These are phyloP conservation scores for Cordyceps fumosorosea DNA, from an alignment of 2,329 filamentous ascomycete species.

Conservation along the genomic window DNA sequence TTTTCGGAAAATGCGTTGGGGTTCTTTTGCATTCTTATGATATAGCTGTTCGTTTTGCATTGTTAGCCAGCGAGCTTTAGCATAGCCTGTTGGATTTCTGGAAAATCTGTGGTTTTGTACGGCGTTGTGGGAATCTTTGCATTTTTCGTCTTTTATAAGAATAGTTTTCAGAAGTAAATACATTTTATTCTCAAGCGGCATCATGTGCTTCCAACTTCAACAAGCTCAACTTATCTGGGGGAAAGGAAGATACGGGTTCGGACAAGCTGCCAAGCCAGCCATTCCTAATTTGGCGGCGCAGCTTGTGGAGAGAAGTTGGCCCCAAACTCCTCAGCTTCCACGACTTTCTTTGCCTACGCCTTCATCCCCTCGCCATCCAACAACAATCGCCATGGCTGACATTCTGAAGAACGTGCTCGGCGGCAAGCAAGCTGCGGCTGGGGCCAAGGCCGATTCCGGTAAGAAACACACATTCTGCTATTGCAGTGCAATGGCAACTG, in stretches of 20 bases:
- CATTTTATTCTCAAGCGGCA: no score
- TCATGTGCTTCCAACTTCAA: not conserved
- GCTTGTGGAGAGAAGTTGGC: not conserved
- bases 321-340: constrained; percentile 4
- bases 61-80: not conserved
- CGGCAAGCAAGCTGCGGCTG: constrained; percentile 48
- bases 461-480: constrained; percentile 22
- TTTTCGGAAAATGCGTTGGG: not conserved
- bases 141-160: not conserved
- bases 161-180: not conserved
- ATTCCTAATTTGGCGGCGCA: constrained; percentile 7
- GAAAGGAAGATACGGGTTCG: not conserved
- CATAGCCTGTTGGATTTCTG: not conserved
- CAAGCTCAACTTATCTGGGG: not conserved
- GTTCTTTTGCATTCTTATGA: not conserved
- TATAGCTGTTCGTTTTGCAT: not conserved
- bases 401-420: constrained; percentile 64
- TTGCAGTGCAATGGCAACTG: not conserved
- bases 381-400: constrained; percentile 43
- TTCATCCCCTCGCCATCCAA: constrained; percentile 16
- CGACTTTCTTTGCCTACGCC: constrained; percentile 13
- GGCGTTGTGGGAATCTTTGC: not conserved
- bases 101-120: not conserved
- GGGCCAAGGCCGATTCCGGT: constrained; percentile 58
- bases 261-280: constrained; percentile 4